Evolutionary conservation across 208 protist genomes (phyloP).

Genomic region (Crithidia thermophila): DNA sequence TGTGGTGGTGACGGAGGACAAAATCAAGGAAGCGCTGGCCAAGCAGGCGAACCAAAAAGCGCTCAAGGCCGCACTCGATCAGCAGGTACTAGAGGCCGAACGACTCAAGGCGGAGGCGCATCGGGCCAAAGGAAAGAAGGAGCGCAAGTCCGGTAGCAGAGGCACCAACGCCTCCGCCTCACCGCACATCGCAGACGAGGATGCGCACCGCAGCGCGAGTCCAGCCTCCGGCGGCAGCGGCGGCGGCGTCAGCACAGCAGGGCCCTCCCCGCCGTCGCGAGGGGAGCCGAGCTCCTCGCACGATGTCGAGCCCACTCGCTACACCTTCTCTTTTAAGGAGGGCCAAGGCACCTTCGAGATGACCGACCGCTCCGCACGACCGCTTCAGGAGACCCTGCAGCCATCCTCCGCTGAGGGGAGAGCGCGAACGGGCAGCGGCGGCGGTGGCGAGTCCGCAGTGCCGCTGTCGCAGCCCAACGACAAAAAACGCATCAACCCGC

Average conservation of each 20-base stretch:
- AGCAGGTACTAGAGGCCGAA: constrained; percentile 58
- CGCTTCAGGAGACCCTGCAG: constrained; percentile 8
- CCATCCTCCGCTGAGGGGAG: constrained; percentile 21
- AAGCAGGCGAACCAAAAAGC: constrained; percentile 72
- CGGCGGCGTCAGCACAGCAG: not conserved
- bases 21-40: constrained; percentile 49
- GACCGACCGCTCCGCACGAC: constrained; percentile 3
- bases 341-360: constrained; percentile 45
- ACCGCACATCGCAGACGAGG: not conserved
- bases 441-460: not conserved
- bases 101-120: constrained; percentile 30
- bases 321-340: constrained; percentile 57
- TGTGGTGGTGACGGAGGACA: constrained; percentile 63
- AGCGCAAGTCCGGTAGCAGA: not conserved
- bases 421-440: constrained; percentile 3
- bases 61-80: constrained; percentile 66
- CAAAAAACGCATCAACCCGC: not conserved
- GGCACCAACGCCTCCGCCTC: not conserved
- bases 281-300: not conserved
- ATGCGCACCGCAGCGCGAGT: not conserved
- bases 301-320: constrained; percentile 26
- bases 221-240: not conserved
- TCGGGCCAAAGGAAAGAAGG: constrained; percentile 22
- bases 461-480: not conserved
- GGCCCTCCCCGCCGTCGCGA: not conserved